Evolutionary conservation across 2,329 filamentous ascomycete species (phyloP).

Genomic region (Fusarium redolens): DNA sequence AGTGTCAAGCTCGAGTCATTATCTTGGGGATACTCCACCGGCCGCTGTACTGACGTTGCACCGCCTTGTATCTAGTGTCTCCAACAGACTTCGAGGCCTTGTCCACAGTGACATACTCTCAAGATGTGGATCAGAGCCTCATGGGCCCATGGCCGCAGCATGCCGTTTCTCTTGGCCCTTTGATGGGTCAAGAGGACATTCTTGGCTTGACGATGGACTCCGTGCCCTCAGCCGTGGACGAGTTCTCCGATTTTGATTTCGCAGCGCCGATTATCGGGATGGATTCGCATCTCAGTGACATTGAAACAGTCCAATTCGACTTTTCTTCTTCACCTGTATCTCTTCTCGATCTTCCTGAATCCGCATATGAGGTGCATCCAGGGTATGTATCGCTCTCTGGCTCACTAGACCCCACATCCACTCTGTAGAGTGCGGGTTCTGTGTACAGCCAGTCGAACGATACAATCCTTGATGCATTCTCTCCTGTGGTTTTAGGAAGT

Average conservation of each 20-base stretch:
- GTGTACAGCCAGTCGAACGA: background rate
- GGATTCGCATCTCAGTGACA: background rate
- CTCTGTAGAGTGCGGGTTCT: constrained; percentile 34
- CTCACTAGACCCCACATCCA: background rate
- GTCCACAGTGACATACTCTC: background rate
- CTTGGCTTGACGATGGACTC: background rate
- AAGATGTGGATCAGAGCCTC: constrained; percentile 17
- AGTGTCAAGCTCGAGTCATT: constrained; percentile 26
- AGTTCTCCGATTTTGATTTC: background rate
- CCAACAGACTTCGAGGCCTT: constrained; percentile 15
- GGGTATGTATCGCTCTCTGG: background rate
- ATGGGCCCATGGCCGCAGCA: background rate
- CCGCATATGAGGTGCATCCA: background rate
- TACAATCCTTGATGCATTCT: background rate
- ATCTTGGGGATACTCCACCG: constrained; percentile 20
- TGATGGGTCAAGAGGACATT: background rate
- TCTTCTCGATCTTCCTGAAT: background rate
- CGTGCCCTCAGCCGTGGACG: background rate
- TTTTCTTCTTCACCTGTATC: background rate
- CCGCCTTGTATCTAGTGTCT: constrained; percentile 4
- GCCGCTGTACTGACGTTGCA: constrained; percentile 10
- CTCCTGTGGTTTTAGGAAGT: background rate
- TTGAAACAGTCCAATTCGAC: background rate
- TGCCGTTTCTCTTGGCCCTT: constrained; percentile 5
- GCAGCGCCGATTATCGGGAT: background rate